Conservation (phyloP, 352 stramenopile species). For the Pythium insidiosum region DNA sequence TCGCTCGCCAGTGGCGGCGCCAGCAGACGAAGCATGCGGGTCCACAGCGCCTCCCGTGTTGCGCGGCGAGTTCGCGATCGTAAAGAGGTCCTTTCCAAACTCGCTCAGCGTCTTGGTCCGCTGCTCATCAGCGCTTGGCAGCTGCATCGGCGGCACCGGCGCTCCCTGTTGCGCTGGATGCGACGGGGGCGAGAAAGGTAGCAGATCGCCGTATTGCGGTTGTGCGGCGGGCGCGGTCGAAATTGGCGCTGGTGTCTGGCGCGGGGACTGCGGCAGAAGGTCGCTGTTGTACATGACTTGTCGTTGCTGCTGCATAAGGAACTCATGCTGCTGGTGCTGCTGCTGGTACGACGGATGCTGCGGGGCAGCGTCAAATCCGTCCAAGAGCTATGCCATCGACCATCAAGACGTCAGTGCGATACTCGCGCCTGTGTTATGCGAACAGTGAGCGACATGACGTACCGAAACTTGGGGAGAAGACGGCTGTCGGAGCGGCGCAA, state of each 20-base stretch:
- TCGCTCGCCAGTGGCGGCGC: constrained; percentile 25
- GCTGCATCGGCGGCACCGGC: constrained; percentile 13
- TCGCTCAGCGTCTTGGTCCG: constrained; percentile 61
- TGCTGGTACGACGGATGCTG: constrained; percentile 6
- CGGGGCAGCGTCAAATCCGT: constrained; percentile 11
- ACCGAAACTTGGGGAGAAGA: constrained; percentile 51
- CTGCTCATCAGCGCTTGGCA: constrained; percentile 25
- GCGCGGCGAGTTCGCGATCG: constrained; percentile 76
- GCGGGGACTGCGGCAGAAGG: constrained; percentile 18
- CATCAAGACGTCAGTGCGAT: too few relatives aligned
- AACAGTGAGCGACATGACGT: too few relatives aligned
- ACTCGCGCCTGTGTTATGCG: too few relatives aligned
- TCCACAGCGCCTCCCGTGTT: constrained; percentile 17
- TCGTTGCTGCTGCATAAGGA: constrained; percentile 19
- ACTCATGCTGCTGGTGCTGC: constrained; percentile 4
- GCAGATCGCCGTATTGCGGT: background rate
- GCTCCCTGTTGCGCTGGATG: constrained; percentile 22
- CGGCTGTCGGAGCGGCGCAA: constrained; percentile 2
- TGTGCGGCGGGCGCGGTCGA: too few relatives aligned
- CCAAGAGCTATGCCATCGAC: constrained; percentile 8
- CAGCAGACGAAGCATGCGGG: too few relatives aligned
- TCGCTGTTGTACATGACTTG: constrained; percentile 22
- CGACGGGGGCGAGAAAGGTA: background rate
- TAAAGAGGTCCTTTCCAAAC: constrained; percentile 83
- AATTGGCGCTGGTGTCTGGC: too few relatives aligned